Evolutionary conservation across 2,329 filamentous ascomycete genomes (phyloP).

Genomic region (Venturia aucupariae): DNA sequence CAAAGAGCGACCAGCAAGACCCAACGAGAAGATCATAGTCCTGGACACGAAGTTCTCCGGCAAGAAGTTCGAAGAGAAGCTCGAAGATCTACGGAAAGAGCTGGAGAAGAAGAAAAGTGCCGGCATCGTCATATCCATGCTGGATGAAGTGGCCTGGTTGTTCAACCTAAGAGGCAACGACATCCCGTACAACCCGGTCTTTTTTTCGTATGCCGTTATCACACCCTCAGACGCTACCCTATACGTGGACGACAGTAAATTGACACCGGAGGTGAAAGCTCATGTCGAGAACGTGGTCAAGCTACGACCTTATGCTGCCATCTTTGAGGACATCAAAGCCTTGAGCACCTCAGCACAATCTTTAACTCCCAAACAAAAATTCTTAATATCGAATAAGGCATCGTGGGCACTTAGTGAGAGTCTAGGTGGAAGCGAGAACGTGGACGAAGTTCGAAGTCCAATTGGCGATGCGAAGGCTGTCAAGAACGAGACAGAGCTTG

Average conservation of each 20-base stretch:
- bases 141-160: slow-evolving; percentile 97
- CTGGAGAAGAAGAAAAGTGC: slow-evolving; percentile 52
- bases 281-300: slow-evolving; percentile 63
- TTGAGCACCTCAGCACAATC: slow-evolving; percentile 42
- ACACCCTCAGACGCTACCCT: slow-evolving; percentile 68
- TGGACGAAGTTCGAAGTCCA: slow-evolving; percentile 80
- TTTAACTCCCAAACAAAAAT: slow-evolving; percentile 46
- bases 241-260: slow-evolving; percentile 74
- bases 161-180: slow-evolving; percentile 93
- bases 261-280: slow-evolving; percentile 56
- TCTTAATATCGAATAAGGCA: slow-evolving; percentile 75
- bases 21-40: slow-evolving; percentile 65
- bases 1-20: slow-evolving; percentile 59
- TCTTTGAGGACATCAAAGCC: slow-evolving; percentile 67
- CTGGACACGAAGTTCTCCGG: slow-evolving; percentile 67
- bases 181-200: slow-evolving; percentile 95
- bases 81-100: slow-evolving; percentile 80
- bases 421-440: slow-evolving; percentile 73
- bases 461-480: slow-evolving; percentile 86
- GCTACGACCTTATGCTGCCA: slow-evolving; percentile 71
- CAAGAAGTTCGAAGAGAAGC: slow-evolving; percentile 72
- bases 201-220: slow-evolving; percentile 91
- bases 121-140: slow-evolving; percentile 48
- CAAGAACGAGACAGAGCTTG: slow-evolving; percentile 82
- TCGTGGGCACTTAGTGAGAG: slow-evolving; percentile 89